Percentiles rank a stretch among this genome's conserved stretches.
These are phyloP conservation scores for Chlorophyllum brunneum DNA, from an alignment of 768 basidiomycete species.

Conservation along the genomic window DNA sequence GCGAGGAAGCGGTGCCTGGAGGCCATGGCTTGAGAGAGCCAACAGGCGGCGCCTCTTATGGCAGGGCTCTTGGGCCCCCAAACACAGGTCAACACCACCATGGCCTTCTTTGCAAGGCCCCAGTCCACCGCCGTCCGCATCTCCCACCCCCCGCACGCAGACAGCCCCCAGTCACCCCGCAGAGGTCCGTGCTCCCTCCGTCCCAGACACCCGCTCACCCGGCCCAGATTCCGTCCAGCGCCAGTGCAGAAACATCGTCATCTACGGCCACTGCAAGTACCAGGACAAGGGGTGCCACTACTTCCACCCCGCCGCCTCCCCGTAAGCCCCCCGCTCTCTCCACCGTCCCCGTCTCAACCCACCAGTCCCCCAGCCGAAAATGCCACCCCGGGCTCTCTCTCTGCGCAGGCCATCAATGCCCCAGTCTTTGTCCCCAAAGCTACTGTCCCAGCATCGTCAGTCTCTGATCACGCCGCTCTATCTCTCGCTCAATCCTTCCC, in stretches of 20 bases:
- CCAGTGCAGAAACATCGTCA: conserved; percentile 88
- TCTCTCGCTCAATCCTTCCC: conserved; percentile 8
- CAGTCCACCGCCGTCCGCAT: conserved; percentile 69
- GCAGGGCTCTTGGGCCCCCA: too few species aligned
- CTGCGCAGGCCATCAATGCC: conserved; percentile 73
- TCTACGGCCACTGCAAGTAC: conserved; percentile 85
- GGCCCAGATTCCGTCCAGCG: conserved; percentile 61
- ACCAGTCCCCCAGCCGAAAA: too few species aligned
- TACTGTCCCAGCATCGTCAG: conserved; percentile 21
- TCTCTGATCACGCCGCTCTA: conserved; percentile 20
- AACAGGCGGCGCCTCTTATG: conserved; percentile 19
- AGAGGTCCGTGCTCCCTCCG: conserved; percentile 43
- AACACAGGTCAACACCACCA: conserved; percentile 21
- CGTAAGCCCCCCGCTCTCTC: conserved; percentile 16
- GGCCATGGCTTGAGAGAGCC: conserved; percentile 27
- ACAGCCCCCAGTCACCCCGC: conserved; percentile 36
- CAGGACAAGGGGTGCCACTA: conserved; percentile 85
- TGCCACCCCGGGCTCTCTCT: conserved; percentile 28
- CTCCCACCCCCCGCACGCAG: conserved; percentile 52
- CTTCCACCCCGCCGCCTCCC: conserved; percentile 57
- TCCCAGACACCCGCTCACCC: not conserved
- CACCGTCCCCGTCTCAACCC: conserved; percentile 34
- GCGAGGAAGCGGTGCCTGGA: conserved; percentile 55
- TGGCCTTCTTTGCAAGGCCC: conserved; percentile 71
- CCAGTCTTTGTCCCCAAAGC: conserved; percentile 82